Evolutionary conservation across 2,329 filamentous ascomycete species (phyloP), one percentile per base, ranked within the genome.

Genomic region (Penicillium sp.): DNA sequence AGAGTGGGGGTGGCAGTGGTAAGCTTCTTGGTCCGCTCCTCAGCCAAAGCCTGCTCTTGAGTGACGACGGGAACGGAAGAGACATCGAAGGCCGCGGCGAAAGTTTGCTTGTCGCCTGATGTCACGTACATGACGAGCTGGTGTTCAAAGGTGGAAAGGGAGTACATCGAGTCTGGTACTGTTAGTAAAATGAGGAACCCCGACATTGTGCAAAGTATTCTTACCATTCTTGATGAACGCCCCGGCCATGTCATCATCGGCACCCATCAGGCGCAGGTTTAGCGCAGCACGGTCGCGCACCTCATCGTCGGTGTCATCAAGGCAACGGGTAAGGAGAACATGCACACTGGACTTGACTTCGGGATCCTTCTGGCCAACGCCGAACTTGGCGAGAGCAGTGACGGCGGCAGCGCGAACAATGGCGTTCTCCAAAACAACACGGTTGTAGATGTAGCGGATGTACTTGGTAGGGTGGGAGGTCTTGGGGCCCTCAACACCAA

Each of bases 391-490:
- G 55, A 98, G 75, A 2, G 93, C 93, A 23, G 93, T 97, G 23
- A 97, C 95, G 45, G 93, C 93, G 8, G 93, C 91, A 42, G 93
- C 93, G 60, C 93, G 83, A 18, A 98, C 91, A 55, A 96, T 90
- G 35, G 93, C 90, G 67, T 98, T 98, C 73, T 98, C 93, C 45
- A 98, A 76, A 13, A 98, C 93, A 20, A 98, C 92, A 52, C 93
- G 84, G 76, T 98, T 98, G 78, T 98, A 98, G 67, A 98, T 98
- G 73, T 97, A 98, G 50, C 93, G 88, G 62, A 98, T 95, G 71
- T 96, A 98, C 79, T 98, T 97, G 49, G 93, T 97, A 0, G 93
- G 93, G 63, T 96, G 89, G 13, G 88, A 85, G 3, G 92, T 96
- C 76, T 93, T 95, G 56, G 93, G 93, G 0, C 93, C 93, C 75